Base-by-base conservation (phyloP, 2,329 filamentous ascomycete species). In the Verticillium albo-atrum region DNA sequence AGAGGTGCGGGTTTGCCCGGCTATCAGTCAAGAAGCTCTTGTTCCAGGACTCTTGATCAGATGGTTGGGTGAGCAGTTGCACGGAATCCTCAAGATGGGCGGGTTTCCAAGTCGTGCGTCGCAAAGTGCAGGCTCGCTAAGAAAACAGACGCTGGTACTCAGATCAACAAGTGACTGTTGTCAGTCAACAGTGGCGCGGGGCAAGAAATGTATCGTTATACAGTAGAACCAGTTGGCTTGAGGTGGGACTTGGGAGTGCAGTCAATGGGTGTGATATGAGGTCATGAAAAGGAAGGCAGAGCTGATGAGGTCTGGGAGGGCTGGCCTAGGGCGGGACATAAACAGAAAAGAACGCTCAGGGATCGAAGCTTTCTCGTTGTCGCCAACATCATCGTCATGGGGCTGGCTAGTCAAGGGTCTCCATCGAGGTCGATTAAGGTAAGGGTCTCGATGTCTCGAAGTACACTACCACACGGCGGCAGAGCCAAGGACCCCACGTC, bases 331-430 rank as follows among this genome's bases (percentile, higher is more conserved):
- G 56, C 50, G 61, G 56, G 55, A 54, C 52, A 28, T 30, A 28
- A 34, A 59, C 20, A 32, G 52, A 57, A 57, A 60, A 62, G 55
- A 26, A 55, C 56, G 34, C 47, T 58, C 57, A 59, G 54, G 56
- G 55, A 55, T 57, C 56, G 59, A 51, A 62, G 60, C 57, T 62
- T 62, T 60, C 55, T 55, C 61, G 37, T 58, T 57, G 59, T 60
- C 61, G 58, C 60, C 59, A 62, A 60, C 61, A 63, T 63, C 58
- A 58, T 52, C 58, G 28, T 35, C 51, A 25, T 50, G 42, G 42
- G 42, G 42, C 42, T 23, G n/a, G 42, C 42, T 14, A 50, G 34
- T n/a, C 34, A 12, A 37, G 34, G 42, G 42, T 25, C 42, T 50
- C 20, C 20, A 25, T 50, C 42, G 20, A 25, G 35, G 42, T 23